phyloP scores from a whole-genome alignment of 2,329 filamentous ascomycete species.

The Exserohilum rostratum region DNA sequence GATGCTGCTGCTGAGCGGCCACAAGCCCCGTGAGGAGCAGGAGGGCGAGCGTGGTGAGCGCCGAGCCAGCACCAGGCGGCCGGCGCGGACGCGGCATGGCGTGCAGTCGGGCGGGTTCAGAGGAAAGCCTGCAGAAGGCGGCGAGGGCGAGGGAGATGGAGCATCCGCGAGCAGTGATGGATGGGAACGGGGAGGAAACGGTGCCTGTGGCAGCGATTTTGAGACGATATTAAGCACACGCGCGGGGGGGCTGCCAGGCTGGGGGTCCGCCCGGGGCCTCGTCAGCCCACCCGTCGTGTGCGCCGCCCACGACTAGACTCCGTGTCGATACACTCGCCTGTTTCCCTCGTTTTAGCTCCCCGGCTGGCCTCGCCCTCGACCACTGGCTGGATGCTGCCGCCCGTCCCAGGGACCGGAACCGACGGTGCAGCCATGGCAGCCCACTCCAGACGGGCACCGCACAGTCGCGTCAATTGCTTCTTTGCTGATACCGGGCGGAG shows the following conservation, averaged over 20 bases:
- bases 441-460: too few relatives aligned
- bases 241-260: slow-evolving; percentile 33
- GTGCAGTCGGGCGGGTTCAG: slow-evolving; percentile 26
- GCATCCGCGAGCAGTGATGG: slow-evolving; percentile 36
- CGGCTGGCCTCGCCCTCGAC: too few relatives aligned
- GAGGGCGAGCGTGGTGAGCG: slow-evolving; percentile 44
- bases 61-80: slow-evolving; percentile 49
- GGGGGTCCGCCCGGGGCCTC: slow-evolving; percentile 22
- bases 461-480: too few relatives aligned
- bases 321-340: slow-evolving; percentile 20
- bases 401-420: too few relatives aligned
- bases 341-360: slow-evolving; percentile 25
- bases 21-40: slow-evolving; percentile 45
- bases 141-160: slow-evolving; percentile 36
- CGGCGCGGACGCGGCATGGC: slow-evolving; percentile 49
- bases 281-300: slow-evolving; percentile 15
- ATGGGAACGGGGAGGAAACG: slow-evolving; percentile 14
- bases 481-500: too few relatives aligned
- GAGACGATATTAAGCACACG: slow-evolving; percentile 25
- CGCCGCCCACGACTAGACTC: slow-evolving; percentile 1
- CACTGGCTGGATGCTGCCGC: too few relatives aligned
- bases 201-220: slow-evolving; percentile 21
- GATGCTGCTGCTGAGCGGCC: slow-evolving; percentile 52
- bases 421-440: too few relatives aligned
- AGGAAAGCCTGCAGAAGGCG: slow-evolving; percentile 40